These are phyloP conservation scores for Penicillium sp. DNA, from an alignment of 2,329 filamentous ascomycete species.

Conservation along the genomic window DNA sequence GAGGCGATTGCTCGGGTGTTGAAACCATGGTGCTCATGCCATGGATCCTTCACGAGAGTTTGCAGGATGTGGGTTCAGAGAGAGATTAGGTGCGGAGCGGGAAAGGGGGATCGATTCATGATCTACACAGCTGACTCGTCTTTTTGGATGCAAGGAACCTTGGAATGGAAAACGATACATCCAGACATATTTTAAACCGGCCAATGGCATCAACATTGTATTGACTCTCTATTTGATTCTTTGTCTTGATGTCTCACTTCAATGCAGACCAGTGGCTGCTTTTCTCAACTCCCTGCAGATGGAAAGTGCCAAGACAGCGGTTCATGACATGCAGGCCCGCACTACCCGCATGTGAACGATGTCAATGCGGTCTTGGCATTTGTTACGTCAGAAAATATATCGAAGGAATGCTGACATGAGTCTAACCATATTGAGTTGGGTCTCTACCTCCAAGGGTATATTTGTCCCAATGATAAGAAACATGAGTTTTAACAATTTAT, in stretches of 20 bases:
- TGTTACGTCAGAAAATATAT: not conserved
- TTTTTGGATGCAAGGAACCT: not conserved
- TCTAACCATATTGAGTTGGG: not conserved
- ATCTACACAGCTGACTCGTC: not conserved
- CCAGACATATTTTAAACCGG: not conserved
- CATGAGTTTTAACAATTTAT: no score
- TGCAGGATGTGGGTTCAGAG: not conserved
- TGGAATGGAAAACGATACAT: not conserved
- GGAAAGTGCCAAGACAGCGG: conserved; percentile 7
- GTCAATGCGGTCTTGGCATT: not conserved
- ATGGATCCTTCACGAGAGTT: not conserved
- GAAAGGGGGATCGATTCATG: not conserved
- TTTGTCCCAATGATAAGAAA: no score
- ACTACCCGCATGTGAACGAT: not conserved
- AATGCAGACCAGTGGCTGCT: not conserved
- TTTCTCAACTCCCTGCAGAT: not conserved
- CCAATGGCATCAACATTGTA: no score
- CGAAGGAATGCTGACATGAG: not conserved
- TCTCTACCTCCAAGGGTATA: no score
- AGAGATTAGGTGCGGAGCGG: not conserved
- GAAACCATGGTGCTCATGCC: not conserved
- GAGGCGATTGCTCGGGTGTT: not conserved
- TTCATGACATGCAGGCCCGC: not conserved
- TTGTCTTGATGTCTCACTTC: no score
- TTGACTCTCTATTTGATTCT: no score